Conservation (phyloP, 371 early-diverging fungal species). For the Apophysomyces sp. region DNA sequence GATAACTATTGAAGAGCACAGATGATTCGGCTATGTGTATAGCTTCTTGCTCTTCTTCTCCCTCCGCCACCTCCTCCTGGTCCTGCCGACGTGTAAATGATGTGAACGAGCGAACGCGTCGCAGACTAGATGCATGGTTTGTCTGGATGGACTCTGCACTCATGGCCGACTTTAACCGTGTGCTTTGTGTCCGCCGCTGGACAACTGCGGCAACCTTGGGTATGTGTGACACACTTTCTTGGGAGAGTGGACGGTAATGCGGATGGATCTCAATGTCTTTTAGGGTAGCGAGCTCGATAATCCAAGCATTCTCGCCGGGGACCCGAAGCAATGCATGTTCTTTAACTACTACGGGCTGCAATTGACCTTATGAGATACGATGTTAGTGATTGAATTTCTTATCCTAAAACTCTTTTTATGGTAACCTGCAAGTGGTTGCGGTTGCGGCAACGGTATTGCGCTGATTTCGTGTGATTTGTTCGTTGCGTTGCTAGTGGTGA, state of each 20-base stretch:
- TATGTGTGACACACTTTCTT: background rate
- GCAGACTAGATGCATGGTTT: background rate
- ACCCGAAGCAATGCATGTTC: constrained; percentile 12
- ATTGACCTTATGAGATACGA: background rate
- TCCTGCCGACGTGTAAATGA: background rate
- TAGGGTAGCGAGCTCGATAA: constrained; percentile 13
- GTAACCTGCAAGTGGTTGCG: background rate
- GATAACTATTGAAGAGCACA: constrained; percentile 4
- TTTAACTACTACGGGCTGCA: constrained; percentile 16
- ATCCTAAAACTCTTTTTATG: background rate
- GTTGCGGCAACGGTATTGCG: too few species aligned
- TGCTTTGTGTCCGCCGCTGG: background rate
- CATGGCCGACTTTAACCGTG: constrained; percentile 2
- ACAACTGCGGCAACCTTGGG: background rate
- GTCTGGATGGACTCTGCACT: constrained; percentile 2
- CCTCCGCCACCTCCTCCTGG: background rate
- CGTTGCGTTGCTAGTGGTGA: background rate
- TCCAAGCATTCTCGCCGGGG: constrained; percentile 19
- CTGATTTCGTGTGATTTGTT: background rate
- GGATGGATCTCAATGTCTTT: constrained; percentile 12
- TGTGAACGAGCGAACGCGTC: background rate
- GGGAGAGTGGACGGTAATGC: background rate
- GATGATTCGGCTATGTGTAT: background rate
- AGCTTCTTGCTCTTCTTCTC: background rate
- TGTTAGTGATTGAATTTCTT: background rate